Evolutionary conservation across 2,329 filamentous ascomycete species (phyloP).

Genomic region (Neoscytalidium dimidiatum): DNA sequence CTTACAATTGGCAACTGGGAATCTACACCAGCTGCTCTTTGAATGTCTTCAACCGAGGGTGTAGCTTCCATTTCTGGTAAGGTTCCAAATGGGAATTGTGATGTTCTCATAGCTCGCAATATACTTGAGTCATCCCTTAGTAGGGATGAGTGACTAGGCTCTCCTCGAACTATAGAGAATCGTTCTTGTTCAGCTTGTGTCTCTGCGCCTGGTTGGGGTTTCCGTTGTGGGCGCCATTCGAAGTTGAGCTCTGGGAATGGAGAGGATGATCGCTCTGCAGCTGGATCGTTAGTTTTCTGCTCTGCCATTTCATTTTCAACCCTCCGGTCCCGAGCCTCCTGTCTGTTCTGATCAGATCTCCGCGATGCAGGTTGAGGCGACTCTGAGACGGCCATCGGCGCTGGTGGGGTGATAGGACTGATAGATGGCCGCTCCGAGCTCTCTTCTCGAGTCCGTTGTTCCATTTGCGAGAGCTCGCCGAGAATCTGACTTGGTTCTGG

Average conservation of each 20-base stretch:
- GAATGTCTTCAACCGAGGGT: neutral
- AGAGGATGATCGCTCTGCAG: neutral
- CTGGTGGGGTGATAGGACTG: neutral
- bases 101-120: constrained; percentile 2
- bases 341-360: neutral
- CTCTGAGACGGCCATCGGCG: neutral
- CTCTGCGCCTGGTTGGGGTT: neutral
- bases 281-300: constrained; percentile 27
- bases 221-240: neutral
- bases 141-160: constrained; percentile 6
- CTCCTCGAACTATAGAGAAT: neutral
- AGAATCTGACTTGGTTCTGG: neutral
- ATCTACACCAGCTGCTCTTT: neutral
- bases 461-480: neutral
- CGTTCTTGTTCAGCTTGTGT: neutral
- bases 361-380: neutral
- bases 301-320: constrained; percentile 24
- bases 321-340: constrained; percentile 21
- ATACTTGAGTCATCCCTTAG: constrained; percentile 15
- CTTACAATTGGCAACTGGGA: neutral
- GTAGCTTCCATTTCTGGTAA: neutral
- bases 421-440: neutral
- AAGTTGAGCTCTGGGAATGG: constrained; percentile 9
- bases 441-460: neutral
- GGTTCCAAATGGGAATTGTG: neutral